Conservation (phyloP, 768 basidiomycete species). For the Rubroboletus satanas region DNA sequence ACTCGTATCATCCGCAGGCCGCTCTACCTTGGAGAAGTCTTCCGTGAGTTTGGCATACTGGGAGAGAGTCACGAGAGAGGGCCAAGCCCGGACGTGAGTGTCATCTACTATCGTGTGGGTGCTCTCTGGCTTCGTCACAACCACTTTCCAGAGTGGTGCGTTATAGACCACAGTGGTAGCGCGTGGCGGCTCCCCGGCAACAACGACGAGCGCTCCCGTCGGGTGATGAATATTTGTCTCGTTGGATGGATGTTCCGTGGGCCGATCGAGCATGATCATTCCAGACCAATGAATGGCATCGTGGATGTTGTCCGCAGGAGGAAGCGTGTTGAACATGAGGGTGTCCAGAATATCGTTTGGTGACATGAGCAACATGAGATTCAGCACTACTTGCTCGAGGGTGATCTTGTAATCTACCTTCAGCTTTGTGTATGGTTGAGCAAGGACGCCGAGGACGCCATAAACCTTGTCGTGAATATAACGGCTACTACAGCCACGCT, state of each 20-base stretch:
- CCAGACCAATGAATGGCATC: slow-evolving; percentile 6
- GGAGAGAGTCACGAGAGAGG: neutral
- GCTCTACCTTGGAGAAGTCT: slow-evolving; percentile 7
- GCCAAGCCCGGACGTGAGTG: neutral
- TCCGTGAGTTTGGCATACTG: neutral
- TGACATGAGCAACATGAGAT: slow-evolving; percentile 9
- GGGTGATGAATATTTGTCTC: slow-evolving; percentile 3
- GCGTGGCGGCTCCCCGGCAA: neutral
- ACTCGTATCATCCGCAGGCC: neutral
- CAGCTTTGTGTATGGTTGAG: neutral
- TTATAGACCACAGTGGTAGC: neutral
- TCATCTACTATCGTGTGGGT: too few species aligned
- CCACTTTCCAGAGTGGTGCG: slow-evolving; percentile 5
- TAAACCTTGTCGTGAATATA: slow-evolving; percentile 5
- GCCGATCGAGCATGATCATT: slow-evolving; percentile 3
- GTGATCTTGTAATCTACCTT: neutral
- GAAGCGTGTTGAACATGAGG: slow-evolving; percentile 8
- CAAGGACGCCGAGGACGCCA: slow-evolving; percentile 8
- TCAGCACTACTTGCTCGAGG: neutral
- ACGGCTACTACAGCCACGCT: neutral
- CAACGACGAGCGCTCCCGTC: neutral
- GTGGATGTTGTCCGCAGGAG: neutral
- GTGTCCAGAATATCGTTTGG: slow-evolving; percentile 9
- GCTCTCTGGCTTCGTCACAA: neutral
- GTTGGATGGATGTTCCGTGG: slow-evolving; percentile 12